Evolutionary conservation across 129 eudicot species (phyloP).

Genomic region (Calendula officinalis): DNA sequence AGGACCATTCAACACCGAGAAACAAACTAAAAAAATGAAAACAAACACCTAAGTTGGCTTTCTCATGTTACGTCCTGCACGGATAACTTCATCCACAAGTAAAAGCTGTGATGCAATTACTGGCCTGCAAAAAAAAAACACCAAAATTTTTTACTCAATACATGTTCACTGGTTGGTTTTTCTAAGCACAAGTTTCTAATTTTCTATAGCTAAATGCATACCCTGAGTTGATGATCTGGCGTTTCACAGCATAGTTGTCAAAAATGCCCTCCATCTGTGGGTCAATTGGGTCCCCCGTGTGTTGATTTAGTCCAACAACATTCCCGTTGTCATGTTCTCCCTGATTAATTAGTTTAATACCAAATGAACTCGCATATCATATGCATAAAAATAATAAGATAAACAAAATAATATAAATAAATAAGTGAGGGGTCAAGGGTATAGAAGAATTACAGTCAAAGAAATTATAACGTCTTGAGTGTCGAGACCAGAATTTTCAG

Average conservation of each 20-base stretch:
- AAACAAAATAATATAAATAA: background rate
- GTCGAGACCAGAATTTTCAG: constrained; percentile 97
- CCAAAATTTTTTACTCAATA: background rate
- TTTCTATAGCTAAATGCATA: constrained; percentile 25
- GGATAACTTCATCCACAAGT: constrained; percentile 96
- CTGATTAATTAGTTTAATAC: constrained; percentile 31
- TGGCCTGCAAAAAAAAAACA: constrained; percentile 50
- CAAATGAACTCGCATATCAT: background rate
- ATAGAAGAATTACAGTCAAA: constrained; percentile 59
- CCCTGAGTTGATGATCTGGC: constrained; percentile 93
- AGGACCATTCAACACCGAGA: background rate
- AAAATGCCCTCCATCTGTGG: constrained; percentile 99
- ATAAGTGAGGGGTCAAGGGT: background rate
- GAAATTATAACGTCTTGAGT: constrained; percentile 90
- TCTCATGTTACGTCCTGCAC: constrained; percentile 99
- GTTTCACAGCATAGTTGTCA: constrained; percentile 92
- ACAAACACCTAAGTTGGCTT: constrained; percentile 53
- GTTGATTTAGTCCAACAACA: constrained; percentile 85
- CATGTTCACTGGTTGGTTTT: too few species aligned
- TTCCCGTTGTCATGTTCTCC: constrained; percentile 95
- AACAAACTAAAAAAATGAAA: background rate
- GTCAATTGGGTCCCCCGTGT: constrained; percentile 89
- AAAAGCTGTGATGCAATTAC: constrained; percentile 91
- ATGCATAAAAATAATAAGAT: background rate
- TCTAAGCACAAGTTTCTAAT: background rate